Evolutionary conservation across 2,329 filamentous ascomycete species (phyloP), one percentile per base, ranked within the genome.

Genomic region (Penicillium sp.): DNA sequence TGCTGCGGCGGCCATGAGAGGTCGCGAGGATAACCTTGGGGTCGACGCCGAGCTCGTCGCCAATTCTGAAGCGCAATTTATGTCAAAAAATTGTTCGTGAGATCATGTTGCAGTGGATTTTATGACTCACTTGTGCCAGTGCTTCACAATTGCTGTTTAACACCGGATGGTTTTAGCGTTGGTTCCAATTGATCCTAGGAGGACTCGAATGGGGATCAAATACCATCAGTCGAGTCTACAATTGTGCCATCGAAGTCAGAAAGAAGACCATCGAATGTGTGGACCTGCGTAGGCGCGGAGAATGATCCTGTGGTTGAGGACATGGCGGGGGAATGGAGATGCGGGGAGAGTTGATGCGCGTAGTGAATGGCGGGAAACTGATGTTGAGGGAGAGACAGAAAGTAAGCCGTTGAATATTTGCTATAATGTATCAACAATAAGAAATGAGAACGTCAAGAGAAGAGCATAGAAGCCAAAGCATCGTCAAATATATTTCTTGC

Each of bases 1-100:
- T 96, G 63, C 87, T 91, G 56, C 94, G 82, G 57, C 93, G 85
- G 59, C 94, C 94, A 75, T 99, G 94, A 5, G 92, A 96, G 10
- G 91, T 96, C 67, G 90, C 83, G 26, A 97, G 82, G 66, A 99
- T 97, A 44, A 88, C 84, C 46, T 87, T 81, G n/a, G 90, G 89
- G 62, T 90, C 85, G 22, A 97, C 87, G 24, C 90, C 90, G 67
- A 97, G 88, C 71, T 96, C 90, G 10, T 83, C 81, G 48, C 89
- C 92, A 55, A 79, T 69, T 60, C 77, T 79, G 45, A 52, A 14
- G 8, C 3, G 5, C 22, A 24, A 42, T 5, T n/a, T 1, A 42
- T 50, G n/a, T 53, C 34, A 40, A 26, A 8, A 22, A 18, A 13
- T 10, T 29, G n/a, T 8, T 45, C 11, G 14, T 10, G 16, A n/a